Evolutionary conservation across 805 yeast species (phyloP), one percentile per base, ranked within the genome.

Genomic region (Scheffersomyces lignosus): DNA sequence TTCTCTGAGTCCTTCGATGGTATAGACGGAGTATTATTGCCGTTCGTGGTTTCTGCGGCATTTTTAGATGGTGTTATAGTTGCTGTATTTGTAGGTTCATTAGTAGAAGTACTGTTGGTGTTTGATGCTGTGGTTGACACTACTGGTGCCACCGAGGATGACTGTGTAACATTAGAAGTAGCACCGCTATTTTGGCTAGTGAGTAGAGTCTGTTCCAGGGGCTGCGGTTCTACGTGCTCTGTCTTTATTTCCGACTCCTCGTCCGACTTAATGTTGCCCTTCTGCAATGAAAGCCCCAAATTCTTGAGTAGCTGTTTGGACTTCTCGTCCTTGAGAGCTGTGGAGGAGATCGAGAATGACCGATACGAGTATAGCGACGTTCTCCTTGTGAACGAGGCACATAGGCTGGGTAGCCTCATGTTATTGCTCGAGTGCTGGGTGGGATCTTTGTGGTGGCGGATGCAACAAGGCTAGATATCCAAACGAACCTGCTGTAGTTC

Each of bases 211-310:
- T 5, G 16, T 10, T 5, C 16, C 15, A 10, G 10, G 17, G 32
- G 27, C 14, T 20, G 23, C 24, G 33, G 26, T 15, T 18, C 38
- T 27, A 14, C n/a, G 8, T n/a, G n/a, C 13, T 8, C 29, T n/a
- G 9, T 27, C 29, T n/a, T n/a, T n/a, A n/a, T n/a, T 25, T 27
- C 27, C 34, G 25, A 14, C 14, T 22, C 14, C 5, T 38, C 37
- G 15, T 26, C 41, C n/a, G 41, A 23, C 18, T 51, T 52, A 10
- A 63, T 41, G 32, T 52, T 56, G 2, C 68, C 69, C 29, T 60
- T 58, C 43, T 57, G 70, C 13, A 66, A 49, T 9, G 56, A 46
- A 34, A 49, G 34, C 12, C 67, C 71, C 20, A 66, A 47, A 23
- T 49, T 55, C 42, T 59, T 60, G 25, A 66, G 56, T 26, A 56